Conservation (phyloP, 345 rosid genomes). For the Eucalyptus virginea region DNA sequence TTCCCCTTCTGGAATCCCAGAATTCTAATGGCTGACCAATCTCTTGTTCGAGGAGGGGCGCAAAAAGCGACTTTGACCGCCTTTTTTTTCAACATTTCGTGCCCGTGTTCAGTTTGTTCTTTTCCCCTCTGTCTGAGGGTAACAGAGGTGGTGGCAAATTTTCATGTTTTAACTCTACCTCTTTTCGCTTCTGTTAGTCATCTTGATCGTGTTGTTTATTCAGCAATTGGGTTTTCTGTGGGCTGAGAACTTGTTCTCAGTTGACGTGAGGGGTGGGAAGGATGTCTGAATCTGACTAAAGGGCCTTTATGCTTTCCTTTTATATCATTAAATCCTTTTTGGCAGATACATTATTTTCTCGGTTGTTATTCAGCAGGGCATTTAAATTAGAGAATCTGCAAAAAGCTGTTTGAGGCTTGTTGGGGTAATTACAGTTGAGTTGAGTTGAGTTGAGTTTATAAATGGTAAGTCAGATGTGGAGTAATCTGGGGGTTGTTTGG, state of each 20-base stretch:
- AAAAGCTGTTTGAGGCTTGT: background rate
- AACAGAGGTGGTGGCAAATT: background rate
- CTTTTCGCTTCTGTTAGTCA: background rate
- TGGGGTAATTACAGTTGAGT: background rate
- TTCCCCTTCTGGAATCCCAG: background rate
- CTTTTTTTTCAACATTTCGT: background rate
- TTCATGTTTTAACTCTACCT: background rate
- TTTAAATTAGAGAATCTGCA: background rate
- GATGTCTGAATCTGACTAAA: background rate
- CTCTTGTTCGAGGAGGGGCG: background rate
- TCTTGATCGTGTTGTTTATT: background rate
- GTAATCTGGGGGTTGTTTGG: background rate
- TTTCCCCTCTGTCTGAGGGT: background rate
- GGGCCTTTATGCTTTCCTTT: background rate
- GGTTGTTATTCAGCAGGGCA: background rate
- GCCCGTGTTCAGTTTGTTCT: background rate
- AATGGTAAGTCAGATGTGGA: background rate
- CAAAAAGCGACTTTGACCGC: background rate
- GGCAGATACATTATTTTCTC: background rate
- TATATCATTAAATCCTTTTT: background rate
- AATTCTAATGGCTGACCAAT: background rate
- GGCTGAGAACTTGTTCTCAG: background rate
- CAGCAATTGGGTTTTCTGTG: background rate
- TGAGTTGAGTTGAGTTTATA: background rate
- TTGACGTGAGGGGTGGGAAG: background rate